Evolutionary conservation across 2,329 filamentous ascomycete species (phyloP).

Genomic region (Hysterium pulicare): DNA sequence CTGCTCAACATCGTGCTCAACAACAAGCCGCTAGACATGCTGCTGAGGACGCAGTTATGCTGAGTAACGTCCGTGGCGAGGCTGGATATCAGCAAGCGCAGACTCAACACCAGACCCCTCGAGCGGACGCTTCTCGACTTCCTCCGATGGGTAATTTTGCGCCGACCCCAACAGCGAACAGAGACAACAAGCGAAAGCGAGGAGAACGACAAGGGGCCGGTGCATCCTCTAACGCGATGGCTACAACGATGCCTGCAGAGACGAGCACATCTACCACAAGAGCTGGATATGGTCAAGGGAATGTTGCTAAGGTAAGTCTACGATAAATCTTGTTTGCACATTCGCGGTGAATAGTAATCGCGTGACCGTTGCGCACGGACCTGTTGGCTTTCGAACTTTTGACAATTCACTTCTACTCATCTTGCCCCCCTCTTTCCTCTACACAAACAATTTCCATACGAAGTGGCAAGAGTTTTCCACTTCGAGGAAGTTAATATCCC

Average conservation of each 20-base stretch:
- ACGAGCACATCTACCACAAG: constrained; percentile 30
- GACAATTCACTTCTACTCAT: too few relatives aligned
- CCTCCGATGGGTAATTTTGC: constrained; percentile 95
- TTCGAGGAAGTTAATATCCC: too few relatives aligned
- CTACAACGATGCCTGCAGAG: constrained; percentile 31
- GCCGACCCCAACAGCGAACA: constrained; percentile 74
- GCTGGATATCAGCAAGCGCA: constrained; percentile 42
- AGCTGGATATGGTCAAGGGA: constrained; percentile 26
- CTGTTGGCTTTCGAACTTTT: too few relatives aligned
- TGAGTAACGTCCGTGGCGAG: constrained; percentile 60
- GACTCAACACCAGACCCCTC: constrained; percentile 49
- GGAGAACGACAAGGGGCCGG: constrained; percentile 57
- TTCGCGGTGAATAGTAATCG: not conserved
- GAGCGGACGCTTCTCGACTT: constrained; percentile 53
- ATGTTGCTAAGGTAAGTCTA: constrained; percentile 29
- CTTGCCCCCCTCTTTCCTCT: too few relatives aligned
- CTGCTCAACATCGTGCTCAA: constrained; percentile 57
- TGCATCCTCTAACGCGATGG: constrained; percentile 37
- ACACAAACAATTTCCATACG: too few relatives aligned
- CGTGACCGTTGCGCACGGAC: too few relatives aligned
- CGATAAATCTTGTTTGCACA: too few relatives aligned
- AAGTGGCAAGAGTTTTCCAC: too few relatives aligned
- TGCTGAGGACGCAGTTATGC: constrained; percentile 65
- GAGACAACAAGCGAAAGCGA: constrained; percentile 83
- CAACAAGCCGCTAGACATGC: constrained; percentile 60